phyloP scores from a whole-genome alignment of 179 eudicot species.

The Nepenthes alata region DNA sequence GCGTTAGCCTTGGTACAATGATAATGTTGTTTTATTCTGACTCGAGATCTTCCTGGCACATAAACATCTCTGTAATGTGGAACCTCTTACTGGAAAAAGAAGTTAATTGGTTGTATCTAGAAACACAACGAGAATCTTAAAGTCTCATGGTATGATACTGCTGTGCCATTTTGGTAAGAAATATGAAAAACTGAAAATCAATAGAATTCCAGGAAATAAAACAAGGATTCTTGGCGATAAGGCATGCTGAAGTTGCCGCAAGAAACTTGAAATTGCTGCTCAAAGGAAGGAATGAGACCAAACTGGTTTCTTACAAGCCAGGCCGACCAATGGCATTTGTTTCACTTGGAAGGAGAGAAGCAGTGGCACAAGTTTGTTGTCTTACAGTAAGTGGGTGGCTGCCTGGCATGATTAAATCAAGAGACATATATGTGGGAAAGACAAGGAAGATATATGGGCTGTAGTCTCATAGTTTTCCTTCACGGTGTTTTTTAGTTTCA shows the following conservation, averaged over 20 bases:
- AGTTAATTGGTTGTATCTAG: not conserved
- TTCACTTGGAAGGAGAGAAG: slow-evolving; percentile 57
- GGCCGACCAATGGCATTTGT: slow-evolving; percentile 40
- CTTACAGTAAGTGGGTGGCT: slow-evolving; percentile 33
- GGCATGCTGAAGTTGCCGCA: slow-evolving; percentile 32
- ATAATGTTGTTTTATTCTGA: too few species aligned
- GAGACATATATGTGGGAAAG: slow-evolving; percentile 52
- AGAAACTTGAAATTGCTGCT: slow-evolving; percentile 45
- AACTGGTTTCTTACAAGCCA: slow-evolving; percentile 29
- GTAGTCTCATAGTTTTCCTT: not conserved
- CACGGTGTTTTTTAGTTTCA: not conserved
- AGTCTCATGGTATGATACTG: not conserved
- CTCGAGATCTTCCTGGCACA: too few species aligned
- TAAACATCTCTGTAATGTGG: too few species aligned
- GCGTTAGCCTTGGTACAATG: too few species aligned
- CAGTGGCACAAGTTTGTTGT: slow-evolving; percentile 29
- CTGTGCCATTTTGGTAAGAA: not conserved
- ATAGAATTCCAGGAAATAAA: slow-evolving; percentile 40
- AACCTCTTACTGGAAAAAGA: not conserved
- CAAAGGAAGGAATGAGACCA: slow-evolving; percentile 16
- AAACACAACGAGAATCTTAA: too few species aligned
- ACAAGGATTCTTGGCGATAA: slow-evolving; percentile 57
- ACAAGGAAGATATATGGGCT: slow-evolving; percentile 51
- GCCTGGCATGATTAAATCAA: slow-evolving; percentile 55
- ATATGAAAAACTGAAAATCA: not conserved